phyloP scores from a whole-genome alignment of 306 rosid genomes.

The Clitoria ternatea region DNA sequence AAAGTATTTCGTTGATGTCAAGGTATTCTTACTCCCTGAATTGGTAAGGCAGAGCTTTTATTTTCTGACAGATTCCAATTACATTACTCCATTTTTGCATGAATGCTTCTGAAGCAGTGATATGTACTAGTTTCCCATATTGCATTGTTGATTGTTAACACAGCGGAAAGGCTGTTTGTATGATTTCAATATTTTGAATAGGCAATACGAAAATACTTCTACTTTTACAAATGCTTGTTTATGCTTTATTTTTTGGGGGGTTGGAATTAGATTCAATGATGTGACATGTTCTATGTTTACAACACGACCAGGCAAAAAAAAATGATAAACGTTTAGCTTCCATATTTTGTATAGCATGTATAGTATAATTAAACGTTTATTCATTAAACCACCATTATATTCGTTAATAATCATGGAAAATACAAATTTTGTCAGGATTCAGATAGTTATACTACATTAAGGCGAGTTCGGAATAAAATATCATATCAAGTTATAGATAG shows the following conservation, averaged over 20 bases:
- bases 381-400: too few relatives aligned
- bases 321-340: too few relatives aligned
- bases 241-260: background rate
- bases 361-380: too few relatives aligned
- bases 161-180: background rate
- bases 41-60: slow-evolving; percentile 12
- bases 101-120: slow-evolving; percentile 26
- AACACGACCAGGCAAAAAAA: background rate
- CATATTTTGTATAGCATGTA: too few relatives aligned
- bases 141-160: slow-evolving; percentile 4
- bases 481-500: too few relatives aligned
- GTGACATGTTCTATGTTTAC: background rate
- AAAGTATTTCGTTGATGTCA: slow-evolving; percentile 18
- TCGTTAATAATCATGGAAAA: too few relatives aligned
- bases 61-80: slow-evolving; percentile 17
- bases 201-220: too few relatives aligned
- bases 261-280: background rate
- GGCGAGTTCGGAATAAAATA: too few relatives aligned
- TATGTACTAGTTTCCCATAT: background rate
- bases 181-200: background rate
- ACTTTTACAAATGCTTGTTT: background rate
- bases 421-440: too few relatives aligned
- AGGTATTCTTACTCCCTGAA: slow-evolving; percentile 15
- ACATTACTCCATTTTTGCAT: slow-evolving; percentile 19
- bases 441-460: too few relatives aligned